Base-by-base conservation (phyloP, 202 grass and related monocot species). In the Schoenoplectus tabernaemontani region DNA sequence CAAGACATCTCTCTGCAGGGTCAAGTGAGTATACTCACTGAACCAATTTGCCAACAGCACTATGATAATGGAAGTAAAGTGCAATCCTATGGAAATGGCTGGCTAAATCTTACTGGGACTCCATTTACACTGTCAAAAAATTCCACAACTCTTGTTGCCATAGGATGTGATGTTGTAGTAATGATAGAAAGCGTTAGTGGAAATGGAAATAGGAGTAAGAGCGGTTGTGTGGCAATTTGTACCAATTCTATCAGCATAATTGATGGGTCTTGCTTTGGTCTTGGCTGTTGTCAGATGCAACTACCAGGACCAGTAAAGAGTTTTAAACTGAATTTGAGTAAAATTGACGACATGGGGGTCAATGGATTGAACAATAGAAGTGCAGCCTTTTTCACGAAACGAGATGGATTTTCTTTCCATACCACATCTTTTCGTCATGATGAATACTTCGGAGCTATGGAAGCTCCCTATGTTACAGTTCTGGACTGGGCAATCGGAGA, bases 191-290 rank as follows among this genome's bases (percentile, higher is more conserved):
- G 7, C 2, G 1, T 22, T 8, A 12, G 4, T 12, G n/a, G 26
- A 38, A 23, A 28, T 4, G n/a, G 6, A 4, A 28, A 54, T 3
- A 9, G 1, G 0, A 13, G 19, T 1, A 61, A 44, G 4, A 78
- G 73, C 17, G 89, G 82, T 1, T 92, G 89, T 24, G 84, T 83
- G 9, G 63, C 89, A 13, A 87, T 89, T 39, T 92, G 86, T 42
- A 57, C 17, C 0, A 39, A 70, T 3, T 47, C 24, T n/a, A 42
- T 12, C 3, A 89, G 73, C 59, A 63, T 57, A 3, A 33, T 46
- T 5, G 36, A 16, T 1, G 71, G 78, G 0, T 9, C 16, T 1
- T 92, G 90, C 84, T 84, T 84, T n/a, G 86, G 89, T 17, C 43
- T 92, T n/a, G 90, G 86, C 1, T 92, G 90, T 44, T 92, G 86